Conservation (phyloP, 306 rosid genomes). For the Echinosophora koreensis region DNA sequence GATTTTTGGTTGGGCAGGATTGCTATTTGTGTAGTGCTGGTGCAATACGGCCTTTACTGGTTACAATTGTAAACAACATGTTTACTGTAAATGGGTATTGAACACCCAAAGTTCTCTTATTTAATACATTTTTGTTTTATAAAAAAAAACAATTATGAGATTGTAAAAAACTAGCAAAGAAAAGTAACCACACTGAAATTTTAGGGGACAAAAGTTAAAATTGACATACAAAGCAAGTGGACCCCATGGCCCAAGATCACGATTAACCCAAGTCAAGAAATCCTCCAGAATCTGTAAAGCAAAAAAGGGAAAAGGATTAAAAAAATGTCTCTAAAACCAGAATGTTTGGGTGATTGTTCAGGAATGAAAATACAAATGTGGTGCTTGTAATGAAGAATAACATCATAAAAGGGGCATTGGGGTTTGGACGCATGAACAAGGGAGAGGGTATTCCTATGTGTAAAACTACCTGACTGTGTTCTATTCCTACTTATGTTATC, state of each 20-base stretch:
- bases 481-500: neutral
- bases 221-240: constrained; percentile 77
- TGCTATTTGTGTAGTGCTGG: too few relatives aligned
- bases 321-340: constrained; percentile 7
- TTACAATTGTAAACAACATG: too few relatives aligned
- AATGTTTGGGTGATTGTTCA: neutral
- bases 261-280: constrained; percentile 78
- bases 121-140: too few relatives aligned
- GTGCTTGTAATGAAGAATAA: constrained; percentile 20
- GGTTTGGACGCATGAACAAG: constrained; percentile 17
- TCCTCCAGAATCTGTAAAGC: constrained; percentile 72
- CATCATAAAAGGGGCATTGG: neutral
- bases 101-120: too few relatives aligned
- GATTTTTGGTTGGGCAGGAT: too few relatives aligned
- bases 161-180: constrained; percentile 18
- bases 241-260: constrained; percentile 89
- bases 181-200: neutral
- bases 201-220: neutral
- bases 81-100: too few relatives aligned
- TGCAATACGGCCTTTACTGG: too few relatives aligned
- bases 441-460: neutral
- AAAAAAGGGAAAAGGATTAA: constrained; percentile 6
- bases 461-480: constrained; percentile 1
- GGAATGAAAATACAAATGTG: constrained; percentile 31
- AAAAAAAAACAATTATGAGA: too few relatives aligned